Evolutionary conservation across 2,329 filamentous ascomycete genomes (phyloP), one percentile per base, ranked within the genome.

Genomic region (Colletotrichum australisinense): DNA sequence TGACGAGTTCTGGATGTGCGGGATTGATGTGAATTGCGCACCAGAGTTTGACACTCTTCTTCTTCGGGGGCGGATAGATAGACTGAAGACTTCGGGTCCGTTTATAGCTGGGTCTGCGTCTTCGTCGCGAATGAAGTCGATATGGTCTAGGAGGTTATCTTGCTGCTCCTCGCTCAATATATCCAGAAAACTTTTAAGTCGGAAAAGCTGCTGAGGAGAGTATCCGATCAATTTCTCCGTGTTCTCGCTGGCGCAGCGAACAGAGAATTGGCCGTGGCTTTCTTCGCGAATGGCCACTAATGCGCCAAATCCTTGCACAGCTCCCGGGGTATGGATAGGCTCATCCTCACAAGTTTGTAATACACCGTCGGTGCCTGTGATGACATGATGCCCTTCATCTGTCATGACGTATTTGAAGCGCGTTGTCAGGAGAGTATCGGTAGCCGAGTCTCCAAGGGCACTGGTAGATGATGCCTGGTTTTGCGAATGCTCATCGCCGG

Each of bases 331-430:
- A 76, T 96, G 94, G 30, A 98, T 97, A 0, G 95, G 95, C 78
- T 98, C 95, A 78, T 98, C 95, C 81, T 98, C 95, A 79, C 95
- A 98, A 65, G 91, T 89, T 79, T 97, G 93, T 57, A 97, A 84
- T 1, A 88, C 90, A 2, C 91, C 92, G 66, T 94, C 91, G 68
- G 93, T 88, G 6, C 95, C 95, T 1, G 94, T 97, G 67, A 97
- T 94, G 35, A 97, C 89, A 30, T 93, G 91, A 83, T 98, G 94
- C 0, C 95, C 95, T 19, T 91, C 93, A 2, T 93, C 91, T 0
- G 93, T 95, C 30, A 93, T 85, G 4, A 93, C 86, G 79, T 98
- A 94, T 76, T 92, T 93, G 83, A 97, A 97, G 2, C 95, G 92
- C 28, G 91, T 87, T 1, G 94, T 94, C 2, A 95, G 79, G 30